phyloP scores from a whole-genome alignment of 495 filamentous ascomycete genomes.

The Hapsidospora chrysogenum region DNA sequence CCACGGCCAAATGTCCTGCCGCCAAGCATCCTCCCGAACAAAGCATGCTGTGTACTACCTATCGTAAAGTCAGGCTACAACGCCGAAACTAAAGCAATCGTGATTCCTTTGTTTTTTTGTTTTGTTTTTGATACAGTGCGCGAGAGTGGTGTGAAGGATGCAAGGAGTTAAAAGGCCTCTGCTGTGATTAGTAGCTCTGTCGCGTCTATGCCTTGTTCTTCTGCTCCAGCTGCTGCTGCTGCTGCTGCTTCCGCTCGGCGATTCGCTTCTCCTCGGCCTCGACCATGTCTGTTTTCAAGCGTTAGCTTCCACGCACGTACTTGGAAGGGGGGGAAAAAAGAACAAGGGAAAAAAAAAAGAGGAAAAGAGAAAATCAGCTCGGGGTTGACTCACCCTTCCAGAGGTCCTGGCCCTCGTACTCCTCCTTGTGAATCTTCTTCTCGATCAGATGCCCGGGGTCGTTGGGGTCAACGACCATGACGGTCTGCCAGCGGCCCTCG shows the following conservation, averaged over 20 bases:
- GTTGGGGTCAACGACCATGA: conserved; percentile 54
- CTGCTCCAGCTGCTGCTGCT: conserved; percentile 6
- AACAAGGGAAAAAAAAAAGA: no score
- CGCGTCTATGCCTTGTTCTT: background rate
- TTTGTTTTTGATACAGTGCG: no score
- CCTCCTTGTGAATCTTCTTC: conserved; percentile 55
- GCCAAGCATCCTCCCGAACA: no score
- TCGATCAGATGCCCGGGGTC: conserved; percentile 51
- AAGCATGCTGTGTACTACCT: no score
- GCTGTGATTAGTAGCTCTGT: no score
- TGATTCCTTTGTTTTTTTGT: no score
- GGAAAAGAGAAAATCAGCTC: background rate
- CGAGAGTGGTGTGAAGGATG: no score
- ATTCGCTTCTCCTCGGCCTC: conserved; percentile 56
- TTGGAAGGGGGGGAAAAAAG: background rate
- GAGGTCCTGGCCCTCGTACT: conserved; percentile 63
- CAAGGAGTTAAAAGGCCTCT: no score
- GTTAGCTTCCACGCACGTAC: background rate
- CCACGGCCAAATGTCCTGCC: no score
- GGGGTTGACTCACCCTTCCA: conserved; percentile 74
- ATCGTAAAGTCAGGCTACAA: no score
- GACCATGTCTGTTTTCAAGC: conserved; percentile 43
- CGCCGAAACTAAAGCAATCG: no score
- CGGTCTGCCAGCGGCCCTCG: conserved; percentile 58
- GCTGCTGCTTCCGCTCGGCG: conserved; percentile 32